Percentiles rank a stretch among this genome's conserved stretches.
These are phyloP conservation scores for Rickenella mellea DNA, from an alignment of 768 basidiomycete species.

Conservation along the genomic window DNA sequence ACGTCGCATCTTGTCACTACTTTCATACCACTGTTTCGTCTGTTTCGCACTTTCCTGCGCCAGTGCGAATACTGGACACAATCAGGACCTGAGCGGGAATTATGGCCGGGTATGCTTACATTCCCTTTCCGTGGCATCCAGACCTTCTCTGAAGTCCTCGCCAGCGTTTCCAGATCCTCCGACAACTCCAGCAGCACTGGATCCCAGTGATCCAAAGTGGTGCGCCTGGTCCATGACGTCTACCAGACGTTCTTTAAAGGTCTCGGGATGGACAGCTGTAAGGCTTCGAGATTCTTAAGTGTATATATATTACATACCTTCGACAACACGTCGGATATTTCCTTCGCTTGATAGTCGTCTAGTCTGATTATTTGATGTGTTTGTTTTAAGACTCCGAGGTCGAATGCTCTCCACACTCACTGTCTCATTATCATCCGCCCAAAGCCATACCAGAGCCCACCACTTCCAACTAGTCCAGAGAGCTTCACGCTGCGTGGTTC, in stretches of 20 bases:
- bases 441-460: conserved; percentile 88
- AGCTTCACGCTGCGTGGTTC: conserved; percentile 81
- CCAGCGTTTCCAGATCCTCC: conserved; percentile 46
- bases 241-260: conserved; percentile 66
- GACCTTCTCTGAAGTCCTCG: conserved; percentile 78
- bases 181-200: conserved; percentile 42
- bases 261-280: conserved; percentile 32
- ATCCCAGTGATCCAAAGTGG: conserved; percentile 69
- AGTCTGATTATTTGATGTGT: conserved; percentile 37
- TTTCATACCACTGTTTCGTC: conserved; percentile 82
- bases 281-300: conserved; percentile 4
- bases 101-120: conserved; percentile 35
- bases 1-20: conserved; percentile 44
- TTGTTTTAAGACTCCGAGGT: no score
- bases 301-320: conserved; percentile 32
- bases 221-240: conserved; percentile 83
- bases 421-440: conserved; percentile 74
- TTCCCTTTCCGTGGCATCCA: conserved; percentile 90
- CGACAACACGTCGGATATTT: conserved; percentile 62
- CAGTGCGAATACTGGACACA: conserved; percentile 64
- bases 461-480: conserved; percentile 74
- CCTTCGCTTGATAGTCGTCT: conserved; percentile 62
- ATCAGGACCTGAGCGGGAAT: conserved; percentile 3
- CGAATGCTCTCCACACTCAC: conserved; percentile 46
- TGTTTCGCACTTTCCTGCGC: conserved; percentile 75